These are phyloP conservation scores for Xylaria sp. DNA, from an alignment of 2,329 filamentous ascomycete species.

Conservation along the genomic window DNA sequence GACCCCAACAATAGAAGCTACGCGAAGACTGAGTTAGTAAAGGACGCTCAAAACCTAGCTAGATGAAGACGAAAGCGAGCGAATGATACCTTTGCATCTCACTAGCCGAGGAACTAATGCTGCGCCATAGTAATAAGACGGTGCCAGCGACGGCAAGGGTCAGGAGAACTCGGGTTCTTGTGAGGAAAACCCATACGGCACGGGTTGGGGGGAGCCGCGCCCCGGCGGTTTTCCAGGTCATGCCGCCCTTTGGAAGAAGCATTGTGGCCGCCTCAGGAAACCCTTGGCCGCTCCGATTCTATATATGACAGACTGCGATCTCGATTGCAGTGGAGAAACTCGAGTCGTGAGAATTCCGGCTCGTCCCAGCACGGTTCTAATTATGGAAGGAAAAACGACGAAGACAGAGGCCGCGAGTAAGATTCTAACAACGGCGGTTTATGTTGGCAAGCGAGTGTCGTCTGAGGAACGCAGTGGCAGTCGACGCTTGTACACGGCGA, in stretches of 20 bases:
- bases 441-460: background rate
- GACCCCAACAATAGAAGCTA: slow-evolving; percentile 98
- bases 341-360: background rate
- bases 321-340: background rate
- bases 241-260: slow-evolving; percentile 88
- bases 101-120: slow-evolving; percentile 77
- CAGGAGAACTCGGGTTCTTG: slow-evolving; percentile 78
- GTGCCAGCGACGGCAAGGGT: slow-evolving; percentile 72
- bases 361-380: background rate
- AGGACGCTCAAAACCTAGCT: slow-evolving; percentile 3
- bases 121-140: slow-evolving; percentile 85
- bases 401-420: background rate
- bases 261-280: slow-evolving; percentile 60
- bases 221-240: slow-evolving; percentile 91
- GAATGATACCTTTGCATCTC: slow-evolving; percentile 83
- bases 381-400: background rate
- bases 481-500: slow-evolving; percentile 1
- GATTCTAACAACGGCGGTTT: background rate
- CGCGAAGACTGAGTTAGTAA: slow-evolving; percentile 33
- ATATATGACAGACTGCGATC: slow-evolving; percentile 25
- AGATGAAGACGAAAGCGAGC: background rate
- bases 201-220: slow-evolving; percentile 78
- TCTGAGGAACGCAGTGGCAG: slow-evolving; percentile 5
- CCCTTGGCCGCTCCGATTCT: slow-evolving; percentile 46
- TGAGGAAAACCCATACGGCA: slow-evolving; percentile 72